phyloP scores from a whole-genome alignment of 2,329 filamentous ascomycete species.

The Westerdykella aurantiaca region DNA sequence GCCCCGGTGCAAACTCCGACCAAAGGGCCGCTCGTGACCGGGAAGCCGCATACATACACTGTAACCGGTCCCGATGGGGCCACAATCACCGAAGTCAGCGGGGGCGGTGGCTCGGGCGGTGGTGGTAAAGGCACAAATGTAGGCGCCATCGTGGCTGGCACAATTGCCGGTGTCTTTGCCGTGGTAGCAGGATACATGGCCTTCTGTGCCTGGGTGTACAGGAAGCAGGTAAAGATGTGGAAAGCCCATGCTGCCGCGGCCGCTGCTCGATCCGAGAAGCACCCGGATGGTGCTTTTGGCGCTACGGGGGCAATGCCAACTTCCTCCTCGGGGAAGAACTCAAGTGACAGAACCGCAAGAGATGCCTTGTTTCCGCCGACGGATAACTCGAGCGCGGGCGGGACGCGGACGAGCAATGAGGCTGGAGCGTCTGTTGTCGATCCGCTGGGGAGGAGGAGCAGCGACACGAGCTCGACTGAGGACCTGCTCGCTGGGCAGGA shows the following conservation, averaged over 20 bases:
- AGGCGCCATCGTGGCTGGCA: conserved; percentile 52
- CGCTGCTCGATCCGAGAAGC: conserved; percentile 41
- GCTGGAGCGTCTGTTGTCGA: conserved; percentile 8
- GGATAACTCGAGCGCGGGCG: conserved; percentile 11
- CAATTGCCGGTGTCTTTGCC: conserved; percentile 61
- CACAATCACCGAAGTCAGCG: conserved; percentile 30
- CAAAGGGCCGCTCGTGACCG: conserved; percentile 64
- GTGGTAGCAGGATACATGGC: conserved; percentile 59
- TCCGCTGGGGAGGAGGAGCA: conserved; percentile 34
- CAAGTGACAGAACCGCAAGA: conserved; percentile 17
- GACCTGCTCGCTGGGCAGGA: conserved; percentile 58
- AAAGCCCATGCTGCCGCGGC: conserved; percentile 63
- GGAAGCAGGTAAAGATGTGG: conserved; percentile 64
- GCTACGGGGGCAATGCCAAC: conserved; percentile 16
- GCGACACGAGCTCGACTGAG: conserved; percentile 47
- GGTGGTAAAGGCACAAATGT: conserved; percentile 41
- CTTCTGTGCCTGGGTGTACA: conserved; percentile 69
- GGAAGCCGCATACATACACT: conserved; percentile 64
- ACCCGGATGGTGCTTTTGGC: conserved; percentile 24
- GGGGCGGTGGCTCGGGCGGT: conserved; percentile 2
- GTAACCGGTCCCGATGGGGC: conserved; percentile 43
- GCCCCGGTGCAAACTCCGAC: conserved; percentile 59
- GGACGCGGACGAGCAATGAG: conserved; percentile 8
- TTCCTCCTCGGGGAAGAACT: conserved; percentile 19
- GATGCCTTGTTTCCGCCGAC: conserved; percentile 9